phyloP scores from a whole-genome alignment of 768 basidiomycete genomes.

The Pleurotus platypus region DNA sequence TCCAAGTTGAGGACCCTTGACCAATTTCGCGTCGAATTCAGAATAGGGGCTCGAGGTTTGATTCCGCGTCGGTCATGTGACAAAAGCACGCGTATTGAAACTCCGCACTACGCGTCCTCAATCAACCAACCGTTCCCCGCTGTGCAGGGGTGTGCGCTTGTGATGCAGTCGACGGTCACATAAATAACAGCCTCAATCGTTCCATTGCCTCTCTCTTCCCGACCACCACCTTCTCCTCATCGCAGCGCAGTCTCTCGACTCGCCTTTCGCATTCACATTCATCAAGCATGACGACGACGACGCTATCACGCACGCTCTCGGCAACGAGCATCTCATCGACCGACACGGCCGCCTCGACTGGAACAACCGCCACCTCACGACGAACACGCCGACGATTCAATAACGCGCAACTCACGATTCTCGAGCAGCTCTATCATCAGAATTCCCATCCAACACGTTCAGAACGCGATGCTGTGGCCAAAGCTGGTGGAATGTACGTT shows the following conservation, averaged over 20 bases:
- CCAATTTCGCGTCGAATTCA: no score
- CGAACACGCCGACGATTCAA: conserved; percentile 73
- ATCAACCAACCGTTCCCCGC: background rate
- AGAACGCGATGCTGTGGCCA: conserved; percentile 63
- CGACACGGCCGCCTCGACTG: background rate
- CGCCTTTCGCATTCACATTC: background rate
- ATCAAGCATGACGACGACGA: background rate
- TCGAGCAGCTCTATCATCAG: conserved; percentile 70
- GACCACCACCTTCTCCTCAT: background rate
- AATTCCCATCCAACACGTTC: conserved; percentile 74
- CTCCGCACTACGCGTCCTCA: background rate
- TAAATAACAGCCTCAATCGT: background rate
- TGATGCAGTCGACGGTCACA: background rate
- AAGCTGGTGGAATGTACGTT: conserved; percentile 60
- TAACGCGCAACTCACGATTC: conserved; percentile 63
- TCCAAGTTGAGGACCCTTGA: no score
- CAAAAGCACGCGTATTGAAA: background rate
- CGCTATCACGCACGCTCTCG: conserved; percentile 2
- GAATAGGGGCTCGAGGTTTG: background rate
- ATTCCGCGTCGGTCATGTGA: background rate
- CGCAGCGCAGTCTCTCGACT: no score
- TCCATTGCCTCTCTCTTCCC: background rate
- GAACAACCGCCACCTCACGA: background rate
- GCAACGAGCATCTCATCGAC: conserved; percentile 4
- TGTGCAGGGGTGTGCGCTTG: background rate